Evolutionary conservation across 345 rosid species (phyloP).

Genomic region (Geranium brycei): DNA sequence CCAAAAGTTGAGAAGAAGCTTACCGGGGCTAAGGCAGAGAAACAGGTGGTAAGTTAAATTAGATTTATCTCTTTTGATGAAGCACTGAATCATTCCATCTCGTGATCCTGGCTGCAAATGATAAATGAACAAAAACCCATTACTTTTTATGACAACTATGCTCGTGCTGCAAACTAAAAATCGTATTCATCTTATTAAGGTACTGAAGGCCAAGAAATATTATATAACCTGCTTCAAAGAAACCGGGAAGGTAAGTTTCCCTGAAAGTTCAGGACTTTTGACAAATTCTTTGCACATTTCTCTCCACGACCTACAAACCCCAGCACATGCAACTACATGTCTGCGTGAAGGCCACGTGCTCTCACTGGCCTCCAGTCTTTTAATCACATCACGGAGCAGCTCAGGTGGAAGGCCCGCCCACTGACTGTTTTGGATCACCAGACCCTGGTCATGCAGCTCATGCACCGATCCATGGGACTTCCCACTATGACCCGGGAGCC

Average conservation of each 20-base stretch:
- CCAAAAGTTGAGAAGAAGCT: background rate
- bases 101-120: conserved; percentile 68
- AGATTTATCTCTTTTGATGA: conserved; percentile 86
- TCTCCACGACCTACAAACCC: conserved; percentile 91
- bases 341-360: conserved; percentile 80
- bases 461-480: conserved; percentile 71
- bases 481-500: conserved; percentile 54
- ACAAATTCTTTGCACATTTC: conserved; percentile 96
- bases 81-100: conserved; percentile 83
- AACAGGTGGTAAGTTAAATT: conserved; percentile 80
- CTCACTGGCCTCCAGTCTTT: conserved; percentile 87
- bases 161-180: too few species aligned
- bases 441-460: conserved; percentile 51
- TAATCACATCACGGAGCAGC: conserved; percentile 78
- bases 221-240: conserved; percentile 69
- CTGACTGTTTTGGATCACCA: conserved; percentile 42
- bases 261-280: conserved; percentile 62
- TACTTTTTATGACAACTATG: too few species aligned
- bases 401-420: conserved; percentile 97
- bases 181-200: too few species aligned
- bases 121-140: too few species aligned
- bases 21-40: conserved; percentile 92
- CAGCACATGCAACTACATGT: conserved; percentile 94
- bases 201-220: background rate
- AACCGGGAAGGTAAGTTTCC: conserved; percentile 90